Base-by-base conservation (phyloP, 2,329 filamentous ascomycete species). In the Claviceps sorghi region DNA sequence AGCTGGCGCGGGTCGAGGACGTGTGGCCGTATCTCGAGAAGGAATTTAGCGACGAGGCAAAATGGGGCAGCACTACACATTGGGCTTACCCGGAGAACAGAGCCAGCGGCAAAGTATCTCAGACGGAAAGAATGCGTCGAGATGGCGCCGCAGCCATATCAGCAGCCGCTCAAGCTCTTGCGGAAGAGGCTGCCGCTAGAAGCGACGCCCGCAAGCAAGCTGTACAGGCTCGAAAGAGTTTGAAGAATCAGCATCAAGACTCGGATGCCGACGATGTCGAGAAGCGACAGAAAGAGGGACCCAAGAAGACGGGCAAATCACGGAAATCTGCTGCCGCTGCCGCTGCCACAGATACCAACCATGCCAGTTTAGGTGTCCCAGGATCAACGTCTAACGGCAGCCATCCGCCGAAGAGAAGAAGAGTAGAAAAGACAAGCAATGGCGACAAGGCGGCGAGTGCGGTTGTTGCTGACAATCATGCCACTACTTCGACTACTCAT, bases 61-160 rank as follows among this genome's bases (percentile, higher is more conserved):
- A 94, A 68, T 84, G 89, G 71, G 93, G 94, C 50, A 97, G 89
- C 69, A 78, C 82, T 54, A 87, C 82, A 50, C 93, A 98, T 67
- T 98, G 93, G 93, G 93, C 91, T 48, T 97, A 97, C 65, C 86
- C 87, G 21, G 86, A 91, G 60, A 88, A 88, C 62, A 84, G 91
- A 58, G 77, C 81, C 36, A 72, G 72, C 36, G 72, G 72, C 36
- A 77, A 77, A 60, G 72, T 76, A n/a, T 81, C 79, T 26, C 76
- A 82, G 45, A 80, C 82, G 34, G 87, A 94, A 64, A 77, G 84
- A 29, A 83, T 85, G 48, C 78, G 88, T 55, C 80, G 88, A 57
- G 89, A 95, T 63, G 86, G 84, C 22, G 86, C 84, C 11, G 79
- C 85, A 22, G 82, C 81, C 41, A 86, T 89, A 58, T 87, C 88